Evolutionary conservation across 768 basidiomycete species (phyloP), one percentile per base, ranked within the genome.

Genomic region (Peribolospora baueri): DNA sequence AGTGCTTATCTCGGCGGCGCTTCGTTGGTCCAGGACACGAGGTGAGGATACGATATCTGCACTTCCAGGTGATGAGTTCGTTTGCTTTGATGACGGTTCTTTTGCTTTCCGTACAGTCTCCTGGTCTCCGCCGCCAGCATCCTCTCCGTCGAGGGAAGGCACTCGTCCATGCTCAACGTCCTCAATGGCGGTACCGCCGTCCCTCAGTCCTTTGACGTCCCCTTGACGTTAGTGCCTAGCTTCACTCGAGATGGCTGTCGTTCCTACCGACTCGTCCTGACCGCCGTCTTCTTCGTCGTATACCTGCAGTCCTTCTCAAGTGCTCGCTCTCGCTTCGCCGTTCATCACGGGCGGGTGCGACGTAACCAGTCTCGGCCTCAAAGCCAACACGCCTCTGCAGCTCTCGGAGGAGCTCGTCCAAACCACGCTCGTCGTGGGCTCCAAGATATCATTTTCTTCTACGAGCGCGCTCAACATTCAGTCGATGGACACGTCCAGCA

Each of bases 61-160:
- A 1, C 9, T 53, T 45, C 52, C 52, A 45, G 25, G n/a, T 11
- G 43, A 53, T 46, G 25, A 45, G 40, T 46, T 25, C 13, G 52
- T 53, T 45, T 46, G 52, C 38, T 6, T 40, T 53, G n/a, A 25
- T 2, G 25, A 25, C 2, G 25, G 25, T 25, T 25, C 2, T 25
- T 25, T 25, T 25, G 25, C 25, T 25, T 25, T 25, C 25, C 25
- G 25, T 25, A 2, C 25, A 25, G 25, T 25, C 25, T 84, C 55
- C 68, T 82, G 51, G 72, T 73, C 53, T 71, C 76, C n/a, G 82
- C 81, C 46, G 80, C 72, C 6, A 76, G 78, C 37, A 85, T 85
- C 64, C 62, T 82, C 66, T 79, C 82, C 39, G 72, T 83, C 50
- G 84, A 87, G 63, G 79, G 82, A n/a, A 79, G 84, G 50, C 84